phyloP scores from a whole-genome alignment of 495 filamentous ascomycete genomes.

The Pseudomonodictys pantanalensis region DNA sequence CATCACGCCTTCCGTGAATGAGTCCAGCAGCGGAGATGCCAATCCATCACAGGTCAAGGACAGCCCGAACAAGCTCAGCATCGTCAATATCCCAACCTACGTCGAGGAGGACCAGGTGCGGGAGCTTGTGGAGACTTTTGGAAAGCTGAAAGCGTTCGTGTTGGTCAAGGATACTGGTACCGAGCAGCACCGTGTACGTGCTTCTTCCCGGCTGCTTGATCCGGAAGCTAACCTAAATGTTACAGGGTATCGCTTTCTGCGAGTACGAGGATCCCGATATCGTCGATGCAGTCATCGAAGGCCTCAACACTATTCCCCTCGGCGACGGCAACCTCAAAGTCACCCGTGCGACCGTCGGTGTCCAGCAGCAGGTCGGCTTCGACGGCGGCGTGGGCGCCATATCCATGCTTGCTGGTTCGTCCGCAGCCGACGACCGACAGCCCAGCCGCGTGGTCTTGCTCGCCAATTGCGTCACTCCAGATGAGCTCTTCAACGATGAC shows the following conservation, averaged over 20 bases:
- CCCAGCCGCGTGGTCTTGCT: constrained; percentile 81
- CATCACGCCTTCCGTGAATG: constrained; percentile 84
- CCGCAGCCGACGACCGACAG: constrained; percentile 65
- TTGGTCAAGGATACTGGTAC: constrained; percentile 83
- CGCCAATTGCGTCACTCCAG: constrained; percentile 95
- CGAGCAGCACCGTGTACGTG: constrained; percentile 81
- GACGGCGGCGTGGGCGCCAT: constrained; percentile 98
- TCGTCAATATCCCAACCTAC: constrained; percentile 82
- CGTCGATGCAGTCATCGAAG: constrained; percentile 85
- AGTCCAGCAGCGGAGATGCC: constrained; percentile 72
- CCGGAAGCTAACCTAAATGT: constrained; percentile 6
- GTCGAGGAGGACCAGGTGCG: constrained; percentile 87
- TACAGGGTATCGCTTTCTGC: constrained; percentile 90
- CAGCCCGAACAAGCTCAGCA: constrained; percentile 89
- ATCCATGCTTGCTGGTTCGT: constrained; percentile 96
- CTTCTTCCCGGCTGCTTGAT: constrained; percentile 13
- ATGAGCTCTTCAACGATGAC: constrained; percentile 89
- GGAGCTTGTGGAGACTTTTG: constrained; percentile 85
- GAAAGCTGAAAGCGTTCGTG: constrained; percentile 88
- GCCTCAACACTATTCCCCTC: constrained; percentile 86
- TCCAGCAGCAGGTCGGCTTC: constrained; percentile 80
- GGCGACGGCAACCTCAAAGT: constrained; percentile 84
- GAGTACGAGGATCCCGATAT: constrained; percentile 79
- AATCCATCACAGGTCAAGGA: constrained; percentile 78
- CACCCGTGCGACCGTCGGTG: constrained; percentile 82